These are phyloP conservation scores for Metarhizium sp. DNA, from an alignment of 2,329 filamentous ascomycete genomes.

Conservation along the genomic window DNA sequence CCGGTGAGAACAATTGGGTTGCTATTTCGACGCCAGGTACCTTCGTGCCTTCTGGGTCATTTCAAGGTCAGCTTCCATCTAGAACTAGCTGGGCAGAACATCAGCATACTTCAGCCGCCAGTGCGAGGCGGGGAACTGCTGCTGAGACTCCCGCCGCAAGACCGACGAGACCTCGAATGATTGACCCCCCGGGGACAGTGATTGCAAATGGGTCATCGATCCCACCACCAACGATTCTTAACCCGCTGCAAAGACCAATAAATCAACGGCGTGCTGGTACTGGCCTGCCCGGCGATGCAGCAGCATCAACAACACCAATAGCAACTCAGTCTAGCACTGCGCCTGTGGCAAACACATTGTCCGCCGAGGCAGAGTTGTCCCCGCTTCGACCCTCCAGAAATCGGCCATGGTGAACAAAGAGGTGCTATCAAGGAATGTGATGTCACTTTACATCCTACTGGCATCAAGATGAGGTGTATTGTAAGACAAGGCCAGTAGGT, in stretches of 20 bases:
- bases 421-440: neutral
- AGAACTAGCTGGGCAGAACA: neutral
- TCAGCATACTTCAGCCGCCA: neutral
- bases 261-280: neutral
- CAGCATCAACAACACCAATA: neutral
- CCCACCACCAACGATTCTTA: slow-evolving; percentile 1
- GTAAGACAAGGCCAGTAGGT: neutral
- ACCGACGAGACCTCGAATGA: neutral
- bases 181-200: neutral
- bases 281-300: neutral
- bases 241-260: neutral
- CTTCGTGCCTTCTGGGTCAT: neutral
- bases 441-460: neutral
- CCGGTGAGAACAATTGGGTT: neutral
- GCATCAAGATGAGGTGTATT: neutral
- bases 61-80: neutral
- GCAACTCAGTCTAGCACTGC: neutral
- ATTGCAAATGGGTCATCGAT: slow-evolving; percentile 4
- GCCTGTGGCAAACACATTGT: neutral
- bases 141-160: neutral
- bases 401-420: slow-evolving; percentile 4
- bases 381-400: slow-evolving; percentile 1
- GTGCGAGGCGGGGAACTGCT: neutral
- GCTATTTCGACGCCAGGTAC: neutral
- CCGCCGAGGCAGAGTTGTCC: neutral